phyloP scores from a whole-genome alignment of 257 asterid genomes.

The Jaltomata sinuosa region DNA sequence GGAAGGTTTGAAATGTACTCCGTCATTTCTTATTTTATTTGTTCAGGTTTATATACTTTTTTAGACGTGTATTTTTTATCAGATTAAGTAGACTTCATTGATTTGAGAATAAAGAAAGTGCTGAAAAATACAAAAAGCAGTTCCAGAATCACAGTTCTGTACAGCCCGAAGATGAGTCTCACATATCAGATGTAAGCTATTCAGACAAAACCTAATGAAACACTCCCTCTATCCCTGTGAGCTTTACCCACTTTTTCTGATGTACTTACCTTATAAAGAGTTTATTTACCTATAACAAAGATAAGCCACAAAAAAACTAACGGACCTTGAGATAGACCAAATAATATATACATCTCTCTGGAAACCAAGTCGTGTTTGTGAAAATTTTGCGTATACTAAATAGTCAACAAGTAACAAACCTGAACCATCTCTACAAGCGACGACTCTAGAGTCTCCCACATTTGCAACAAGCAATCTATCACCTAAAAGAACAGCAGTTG shows the following conservation, averaged over 20 bases:
- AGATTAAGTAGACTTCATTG: background rate
- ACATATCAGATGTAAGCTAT: background rate
- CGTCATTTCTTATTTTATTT: background rate
- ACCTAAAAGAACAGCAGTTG: conserved; percentile 64
- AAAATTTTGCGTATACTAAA: background rate
- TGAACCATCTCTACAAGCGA: conserved; percentile 71
- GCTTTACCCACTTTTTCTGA: background rate
- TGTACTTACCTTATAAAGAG: background rate
- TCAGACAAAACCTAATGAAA: background rate
- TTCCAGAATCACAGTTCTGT: background rate
- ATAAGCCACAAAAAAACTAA: background rate
- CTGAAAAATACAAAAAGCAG: background rate
- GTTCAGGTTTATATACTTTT: background rate
- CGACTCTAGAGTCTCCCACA: conserved; percentile 83
- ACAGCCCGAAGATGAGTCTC: background rate
- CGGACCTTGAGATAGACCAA: background rate
- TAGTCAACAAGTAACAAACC: conserved; percentile 28
- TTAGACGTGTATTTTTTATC: background rate
- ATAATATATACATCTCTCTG: background rate
- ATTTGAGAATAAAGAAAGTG: background rate
- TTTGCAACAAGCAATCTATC: conserved; percentile 62
- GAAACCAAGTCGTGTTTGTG: background rate
- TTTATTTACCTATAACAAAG: background rate
- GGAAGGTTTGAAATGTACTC: background rate
- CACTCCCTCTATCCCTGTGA: background rate